Evolutionary conservation across 2,329 filamentous ascomycete species (phyloP).

Genomic region (Verticillium klebahnii): DNA sequence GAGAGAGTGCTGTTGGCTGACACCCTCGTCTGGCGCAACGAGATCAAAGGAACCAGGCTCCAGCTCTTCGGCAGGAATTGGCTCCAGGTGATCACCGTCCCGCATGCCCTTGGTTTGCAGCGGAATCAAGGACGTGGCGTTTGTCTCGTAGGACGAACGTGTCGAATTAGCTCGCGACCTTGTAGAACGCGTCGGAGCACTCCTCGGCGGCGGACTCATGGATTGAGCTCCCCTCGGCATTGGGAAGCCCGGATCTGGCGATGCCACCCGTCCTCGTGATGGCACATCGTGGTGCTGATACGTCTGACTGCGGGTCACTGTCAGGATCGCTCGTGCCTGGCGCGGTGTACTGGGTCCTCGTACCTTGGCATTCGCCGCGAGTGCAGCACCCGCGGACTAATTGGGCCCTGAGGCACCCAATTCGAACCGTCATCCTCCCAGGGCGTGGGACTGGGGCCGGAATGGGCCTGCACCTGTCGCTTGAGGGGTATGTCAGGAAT

Average conservation of each 20-base stretch:
- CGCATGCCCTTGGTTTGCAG: constrained; percentile 16
- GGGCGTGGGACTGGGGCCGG: not conserved
- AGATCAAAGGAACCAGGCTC: constrained; percentile 32
- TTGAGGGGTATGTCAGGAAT: constrained; percentile 18
- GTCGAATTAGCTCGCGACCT: constrained; percentile 21
- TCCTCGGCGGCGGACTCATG: constrained; percentile 18
- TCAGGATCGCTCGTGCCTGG: not conserved
- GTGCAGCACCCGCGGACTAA: constrained; percentile 1
- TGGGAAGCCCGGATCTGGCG: constrained; percentile 6
- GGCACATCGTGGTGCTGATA: constrained; percentile 1
- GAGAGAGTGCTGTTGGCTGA: constrained; percentile 39
- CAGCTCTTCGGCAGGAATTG: constrained; percentile 29
- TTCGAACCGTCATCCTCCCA: constrained; percentile 10
- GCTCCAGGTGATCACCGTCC: constrained; percentile 26
- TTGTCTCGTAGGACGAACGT: constrained; percentile 21
- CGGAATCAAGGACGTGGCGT: constrained; percentile 13
- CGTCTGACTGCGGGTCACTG: not conserved
- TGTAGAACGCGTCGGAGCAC: constrained; percentile 19
- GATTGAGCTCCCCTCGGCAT: constrained; percentile 13
- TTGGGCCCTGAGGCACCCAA: constrained; percentile 4
- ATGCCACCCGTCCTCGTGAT: constrained; percentile 4
- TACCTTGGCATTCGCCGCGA: constrained; percentile 5
- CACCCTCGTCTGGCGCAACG: constrained; percentile 17
- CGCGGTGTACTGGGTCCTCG: not conserved
- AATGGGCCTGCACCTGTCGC: not conserved